Evolutionary conservation across 2,329 filamentous ascomycete species (phyloP), one percentile per base, ranked within the genome.

Genomic region (Ophiocordyceps unilateralis): DNA sequence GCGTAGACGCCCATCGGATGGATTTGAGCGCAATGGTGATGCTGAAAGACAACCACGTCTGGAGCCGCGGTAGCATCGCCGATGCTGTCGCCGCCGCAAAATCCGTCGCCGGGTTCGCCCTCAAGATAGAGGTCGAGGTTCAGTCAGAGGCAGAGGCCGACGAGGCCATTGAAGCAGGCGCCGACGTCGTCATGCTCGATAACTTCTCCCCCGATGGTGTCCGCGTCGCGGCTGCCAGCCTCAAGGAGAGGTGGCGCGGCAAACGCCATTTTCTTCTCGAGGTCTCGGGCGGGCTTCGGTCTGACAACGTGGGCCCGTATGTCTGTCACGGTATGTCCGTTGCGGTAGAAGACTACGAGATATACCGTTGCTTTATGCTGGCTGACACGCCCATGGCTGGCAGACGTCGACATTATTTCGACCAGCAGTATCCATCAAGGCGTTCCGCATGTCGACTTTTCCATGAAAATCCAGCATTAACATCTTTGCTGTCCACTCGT

Each of bases 41-140:
- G 91, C 72, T 98, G 50, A 98, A 98, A 68, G 91, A 98, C 64
- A 98, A 98, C 63, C 91, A 98, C 63, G 81, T 98, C 45, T 95
- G 89, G 82, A 86, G 85, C 48, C 81, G 83, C 43, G 81, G 81
- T 22, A 84, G 82, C 57, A 96, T 98, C 60, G 78, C 82, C 1
- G 77, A 83, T 20, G 91, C 91, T 6, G 88, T 98, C 21, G 68
- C 68, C 36, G 85, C 89, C 2, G 91, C 91, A 21, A 85, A 85
- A 58, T 71, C 78, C 11, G 85, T 81, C 0, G 89, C 79, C 9
- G 91, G 91, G 0, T 98, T 96, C 62, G 78, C 83, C 36, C 70
- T 94, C 46, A 98, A 96, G 70, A 74, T 98, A 36, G 91, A 98
- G 66, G 91, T 98, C 21, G 89, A 98, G 67, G 91, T 91, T 40